Evolutionary conservation across 2,329 filamentous ascomycete genomes (phyloP).

Genomic region (Fusarium tanahbumbuense): DNA sequence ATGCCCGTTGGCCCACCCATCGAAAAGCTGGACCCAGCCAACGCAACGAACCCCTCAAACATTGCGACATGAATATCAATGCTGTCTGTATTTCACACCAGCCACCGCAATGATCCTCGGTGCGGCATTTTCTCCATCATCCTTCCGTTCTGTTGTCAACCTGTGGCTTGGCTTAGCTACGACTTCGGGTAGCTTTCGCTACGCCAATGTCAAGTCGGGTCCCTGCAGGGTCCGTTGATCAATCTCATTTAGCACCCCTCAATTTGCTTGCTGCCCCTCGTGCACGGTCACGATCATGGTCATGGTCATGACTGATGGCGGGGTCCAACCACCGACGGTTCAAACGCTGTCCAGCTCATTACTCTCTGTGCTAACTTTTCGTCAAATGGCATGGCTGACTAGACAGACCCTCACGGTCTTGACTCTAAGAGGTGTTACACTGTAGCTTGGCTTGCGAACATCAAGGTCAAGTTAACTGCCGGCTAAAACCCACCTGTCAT

Average conservation of each 20-base stretch:
- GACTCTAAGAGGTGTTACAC: conserved; percentile 1
- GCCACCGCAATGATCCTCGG: conserved; percentile 17
- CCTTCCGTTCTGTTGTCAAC: not conserved
- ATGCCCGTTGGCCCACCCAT: conserved; percentile 26
- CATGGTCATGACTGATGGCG: conserved; percentile 20
- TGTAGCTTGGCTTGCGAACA: not conserved
- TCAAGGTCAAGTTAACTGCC: not conserved
- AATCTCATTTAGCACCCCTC: conserved; percentile 38
- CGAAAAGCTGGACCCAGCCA: conserved; percentile 13
- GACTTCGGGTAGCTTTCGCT: conserved; percentile 15
- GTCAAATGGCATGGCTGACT: not conserved
- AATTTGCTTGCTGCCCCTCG: conserved; percentile 26
- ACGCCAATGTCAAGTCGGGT: conserved; percentile 7
- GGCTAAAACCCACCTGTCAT: conserved; percentile 5
- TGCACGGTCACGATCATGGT: conserved; percentile 28
- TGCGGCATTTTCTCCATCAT: conserved; percentile 38
- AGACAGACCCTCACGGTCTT: not conserved
- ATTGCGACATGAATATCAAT: conserved; percentile 8
- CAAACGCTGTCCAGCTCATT: conserved; percentile 1
- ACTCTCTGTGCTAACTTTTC: not conserved
- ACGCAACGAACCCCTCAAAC: conserved; percentile 11
- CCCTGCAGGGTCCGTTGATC: conserved; percentile 43
- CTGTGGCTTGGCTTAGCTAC: conserved; percentile 21
- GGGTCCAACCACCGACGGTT: conserved; percentile 17
- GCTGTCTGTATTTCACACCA: conserved; percentile 8